Evolutionary conservation across 1,139 yeast species (phyloP), one percentile per base, ranked within the genome.

Genomic region (Diutina siamensis): DNA sequence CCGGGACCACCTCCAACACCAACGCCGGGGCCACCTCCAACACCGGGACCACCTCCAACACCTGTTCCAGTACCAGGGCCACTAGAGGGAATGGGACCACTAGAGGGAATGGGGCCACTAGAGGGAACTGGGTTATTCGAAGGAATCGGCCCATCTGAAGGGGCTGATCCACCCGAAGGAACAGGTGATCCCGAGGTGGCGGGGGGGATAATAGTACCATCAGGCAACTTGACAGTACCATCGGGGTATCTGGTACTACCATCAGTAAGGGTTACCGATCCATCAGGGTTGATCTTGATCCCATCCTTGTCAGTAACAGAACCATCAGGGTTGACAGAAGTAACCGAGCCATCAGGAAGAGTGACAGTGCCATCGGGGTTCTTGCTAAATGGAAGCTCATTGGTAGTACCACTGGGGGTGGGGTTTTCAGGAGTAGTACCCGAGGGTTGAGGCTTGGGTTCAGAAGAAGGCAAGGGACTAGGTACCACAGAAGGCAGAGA

Each of bases 281-380:
- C 25, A 35, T 35, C 40, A 19, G n/a, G 7, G n/a, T 35, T 8
- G 15, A 35, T 35, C 15, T n/a, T 35, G 15, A 18, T 9, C 21
- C 40, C 40, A 19, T 35, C 40, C 15, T 35, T 19, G 25, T 18
- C 21, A 19, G 15, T 35, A 13, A 35, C 21, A 12, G 40, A 35
- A 5, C 40, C 40, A 19, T 35, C 40, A 19, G 40, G 25, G 25
- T 35, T 18, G 10, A 18, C 12, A 10, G 20, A 18, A 7, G 22
- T 19, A 13, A 8, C 19, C n/a, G 40, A 35, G 4, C 40, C 40
- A 19, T 35, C 40, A 19, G 40, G 22, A 20, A 35, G 21, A 8
- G 40, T 35, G 25, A 35, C 40, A 15, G 40, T 19, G 10, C 40
- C 40, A 20, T 35, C 40, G 19, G 40, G 15, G 25, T 35, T 19